These are phyloP conservation scores for Salix purpurea DNA, from an alignment of 345 rosid species.

Conservation along the genomic window DNA sequence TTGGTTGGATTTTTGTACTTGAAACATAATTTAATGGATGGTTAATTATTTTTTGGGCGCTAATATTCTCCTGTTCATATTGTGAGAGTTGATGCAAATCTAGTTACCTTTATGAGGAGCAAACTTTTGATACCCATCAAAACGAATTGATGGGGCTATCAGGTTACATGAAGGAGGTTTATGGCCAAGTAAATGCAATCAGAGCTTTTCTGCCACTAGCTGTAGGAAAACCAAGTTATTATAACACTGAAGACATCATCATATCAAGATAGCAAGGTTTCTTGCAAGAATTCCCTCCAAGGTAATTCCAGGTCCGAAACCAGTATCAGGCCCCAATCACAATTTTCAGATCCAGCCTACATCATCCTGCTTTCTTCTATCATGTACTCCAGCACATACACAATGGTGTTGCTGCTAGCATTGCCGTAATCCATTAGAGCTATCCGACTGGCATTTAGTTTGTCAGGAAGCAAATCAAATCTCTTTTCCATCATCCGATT, in stretches of 20 bases:
- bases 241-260: not conserved
- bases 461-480: conserved; percentile 64
- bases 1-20: conserved; percentile 27
- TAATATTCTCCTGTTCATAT: not conserved
- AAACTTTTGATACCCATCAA: not conserved
- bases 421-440: conserved; percentile 93
- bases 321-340: conserved; percentile 75
- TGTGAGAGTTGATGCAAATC: not conserved
- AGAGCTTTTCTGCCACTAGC: not conserved
- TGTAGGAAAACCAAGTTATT: not conserved
- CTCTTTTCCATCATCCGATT: conserved; percentile 77
- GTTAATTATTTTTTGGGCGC: conserved; percentile 7
- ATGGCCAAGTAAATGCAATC: not conserved
- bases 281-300: conserved; percentile 95
- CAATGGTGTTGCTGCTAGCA: conserved; percentile 90
- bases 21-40: conserved; percentile 11
- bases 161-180: not conserved
- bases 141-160: not conserved
- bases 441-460: conserved; percentile 71
- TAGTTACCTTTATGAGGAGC: not conserved
- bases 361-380: conserved; percentile 60
- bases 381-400: conserved; percentile 89
- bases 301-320: conserved; percentile 97
- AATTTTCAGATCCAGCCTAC: conserved; percentile 21
- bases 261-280: conserved; percentile 43